Base-by-base conservation (phyloP, 495 filamentous ascomycete species). In the Aspergillus cristatus region DNA sequence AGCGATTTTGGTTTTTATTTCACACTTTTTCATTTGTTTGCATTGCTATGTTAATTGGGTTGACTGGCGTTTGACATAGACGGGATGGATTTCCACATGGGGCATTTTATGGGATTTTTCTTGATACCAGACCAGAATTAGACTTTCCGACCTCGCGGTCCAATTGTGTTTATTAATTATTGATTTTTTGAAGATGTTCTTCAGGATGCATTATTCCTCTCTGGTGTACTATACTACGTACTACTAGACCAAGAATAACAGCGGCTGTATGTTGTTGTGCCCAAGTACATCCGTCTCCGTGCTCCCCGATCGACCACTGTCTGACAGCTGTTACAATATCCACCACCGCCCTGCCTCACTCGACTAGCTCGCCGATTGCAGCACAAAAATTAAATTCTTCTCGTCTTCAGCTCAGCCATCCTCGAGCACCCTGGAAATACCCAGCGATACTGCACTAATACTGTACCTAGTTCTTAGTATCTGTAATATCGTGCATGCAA, bases 111-210 rank as follows among this genome's bases (percentile, higher is more conserved):
- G 60, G 63, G 48, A n/a, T n/a, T n/a, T n/a, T n/a, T n/a, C n/a
- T 53, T 68, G 59, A 67, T 68, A 68, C 64, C 62, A 67, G 55
- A 48, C 41, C 49, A 48, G 53, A 45, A 41, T 24, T 67, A 65
- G 62, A 65, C 50, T 50, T 50, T 43, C 51, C 47, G 62, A 63
- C 64, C 63, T 60, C 66, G 45, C 62, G 60, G 64, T 66, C 61
- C 52, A 48, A 48, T 42, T 49, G 54, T 50, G 47, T 51, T 47
- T 55, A 48, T n/a, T n/a, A n/a, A n/a, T n/a, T n/a, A n/a, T n/a
- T n/a, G n/a, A n/a, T 38, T 54, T 35, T 28, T 8, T 8, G 8
- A 24, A 4, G 20, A 24, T 24, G 20, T 24, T 8, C 20, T 4
- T 24, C 44, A 22, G 38, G 50, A 28, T 28, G 37, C 42, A 15